A percentile compares a stretch with the other conserved stretches of the same genome.
phyloP scores from a whole-genome alignment of 2,329 filamentous ascomycete genomes.

The Epichloe hybrida region DNA sequence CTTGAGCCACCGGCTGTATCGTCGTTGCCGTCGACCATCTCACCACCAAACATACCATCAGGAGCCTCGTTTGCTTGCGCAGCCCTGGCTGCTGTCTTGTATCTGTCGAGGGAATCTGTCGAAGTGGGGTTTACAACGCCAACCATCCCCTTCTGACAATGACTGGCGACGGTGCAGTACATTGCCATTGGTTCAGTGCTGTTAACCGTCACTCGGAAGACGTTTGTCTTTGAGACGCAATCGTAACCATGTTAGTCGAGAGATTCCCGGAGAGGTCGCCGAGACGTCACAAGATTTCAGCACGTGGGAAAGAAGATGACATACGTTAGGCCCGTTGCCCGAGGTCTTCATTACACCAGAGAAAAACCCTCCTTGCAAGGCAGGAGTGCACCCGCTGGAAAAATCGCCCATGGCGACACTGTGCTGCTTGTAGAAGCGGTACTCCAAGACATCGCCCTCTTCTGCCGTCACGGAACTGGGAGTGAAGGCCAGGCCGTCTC shows the following conservation, averaged over 20 bases:
- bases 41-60: constrained; percentile 6
- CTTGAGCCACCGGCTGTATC: neutral
- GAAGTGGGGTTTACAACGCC: constrained; percentile 16
- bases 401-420: constrained; percentile 33
- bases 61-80: constrained; percentile 7
- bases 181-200: constrained; percentile 17
- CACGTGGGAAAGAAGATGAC: neutral
- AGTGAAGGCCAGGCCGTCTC: constrained; percentile 26
- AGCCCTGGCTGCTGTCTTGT: constrained; percentile 6
- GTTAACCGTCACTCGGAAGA: constrained; percentile 15
- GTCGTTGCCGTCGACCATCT: neutral
- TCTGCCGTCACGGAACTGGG: constrained; percentile 21
- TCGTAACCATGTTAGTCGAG: constrained; percentile 2
- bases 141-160: constrained; percentile 20
- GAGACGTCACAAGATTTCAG: neutral
- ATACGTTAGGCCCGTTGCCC: neutral
- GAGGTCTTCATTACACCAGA: constrained; percentile 6
- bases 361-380: constrained; percentile 5
- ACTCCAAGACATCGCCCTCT: constrained; percentile 34
- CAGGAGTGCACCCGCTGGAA: constrained; percentile 32
- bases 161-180: constrained; percentile 15
- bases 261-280: neutral
- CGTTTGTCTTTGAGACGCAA: constrained; percentile 3
- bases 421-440: constrained; percentile 35
- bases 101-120: constrained; percentile 10